Evolutionary conservation across 2,329 filamentous ascomycete genomes (phyloP).

Genomic region (Stagonosporopsis vannaccii): DNA sequence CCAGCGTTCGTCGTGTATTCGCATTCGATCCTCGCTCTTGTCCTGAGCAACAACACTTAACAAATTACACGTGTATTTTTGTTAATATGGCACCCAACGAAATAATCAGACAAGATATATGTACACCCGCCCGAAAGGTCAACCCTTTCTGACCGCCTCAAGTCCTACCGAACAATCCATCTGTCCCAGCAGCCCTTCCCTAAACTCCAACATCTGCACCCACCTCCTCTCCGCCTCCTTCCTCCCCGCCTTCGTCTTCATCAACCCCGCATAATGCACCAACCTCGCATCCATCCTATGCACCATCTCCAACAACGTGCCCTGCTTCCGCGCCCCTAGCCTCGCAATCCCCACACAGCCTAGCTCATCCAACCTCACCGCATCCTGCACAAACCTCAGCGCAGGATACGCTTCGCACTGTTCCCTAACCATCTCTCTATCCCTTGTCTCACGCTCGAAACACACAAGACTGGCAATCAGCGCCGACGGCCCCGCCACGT

Average conservation of each 20-base stretch:
- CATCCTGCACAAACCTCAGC: constrained; percentile 85
- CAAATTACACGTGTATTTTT: too few species aligned
- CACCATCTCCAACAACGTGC: constrained; percentile 41
- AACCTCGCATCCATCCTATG: constrained; percentile 22
- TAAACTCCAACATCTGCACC: constrained; percentile 22
- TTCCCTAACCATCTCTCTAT: constrained; percentile 63
- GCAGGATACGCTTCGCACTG: constrained; percentile 68
- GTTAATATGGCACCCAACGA: neutral
- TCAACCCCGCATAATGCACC: constrained; percentile 15
- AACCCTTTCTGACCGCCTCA: neutral
- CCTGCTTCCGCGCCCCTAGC: constrained; percentile 60
- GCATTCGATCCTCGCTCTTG: too few species aligned
- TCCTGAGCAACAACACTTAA: too few species aligned
- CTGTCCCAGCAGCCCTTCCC: constrained; percentile 13
- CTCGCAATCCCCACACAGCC: constrained; percentile 83
- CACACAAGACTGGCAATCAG: constrained; percentile 77
- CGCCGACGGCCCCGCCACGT: constrained; percentile 72
- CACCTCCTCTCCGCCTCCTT: constrained; percentile 24
- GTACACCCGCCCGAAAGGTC: neutral
- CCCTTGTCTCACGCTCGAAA: constrained; percentile 72
- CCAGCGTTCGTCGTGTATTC: too few species aligned
- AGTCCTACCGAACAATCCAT: constrained; percentile 21
- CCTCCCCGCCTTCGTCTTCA: constrained; percentile 31
- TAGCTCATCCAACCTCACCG: constrained; percentile 84
- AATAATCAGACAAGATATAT: neutral